phyloP scores from a whole-genome alignment of 1,284 basidiomycete species.

The Rhizopogon parksii region DNA sequence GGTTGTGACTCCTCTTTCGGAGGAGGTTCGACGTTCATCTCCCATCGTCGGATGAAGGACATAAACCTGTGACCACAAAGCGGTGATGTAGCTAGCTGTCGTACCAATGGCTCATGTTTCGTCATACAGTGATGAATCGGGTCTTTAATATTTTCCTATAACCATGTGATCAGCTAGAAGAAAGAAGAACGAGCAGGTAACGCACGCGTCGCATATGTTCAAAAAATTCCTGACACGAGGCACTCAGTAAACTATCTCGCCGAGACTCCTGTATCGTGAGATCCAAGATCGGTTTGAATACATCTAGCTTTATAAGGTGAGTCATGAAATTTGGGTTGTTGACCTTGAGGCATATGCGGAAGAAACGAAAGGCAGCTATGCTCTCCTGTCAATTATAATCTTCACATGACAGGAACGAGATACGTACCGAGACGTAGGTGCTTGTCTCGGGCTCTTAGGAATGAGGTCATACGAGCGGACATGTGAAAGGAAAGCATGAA shows the following conservation, averaged over 20 bases:
- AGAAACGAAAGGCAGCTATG: constrained; percentile 84
- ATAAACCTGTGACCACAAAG: constrained; percentile 67
- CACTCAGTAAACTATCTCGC: constrained; percentile 88
- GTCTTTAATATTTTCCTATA: constrained; percentile 81
- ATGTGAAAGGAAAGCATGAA: constrained; percentile 80
- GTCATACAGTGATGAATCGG: constrained; percentile 83
- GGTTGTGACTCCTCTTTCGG: constrained; percentile 47
- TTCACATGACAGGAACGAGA: constrained; percentile 8
- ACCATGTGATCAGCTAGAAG: constrained; percentile 4
- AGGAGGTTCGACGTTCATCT: constrained; percentile 86
- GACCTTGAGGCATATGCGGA: constrained; percentile 78
- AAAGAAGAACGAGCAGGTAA: constrained; percentile 10
- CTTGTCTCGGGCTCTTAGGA: constrained; percentile 83
- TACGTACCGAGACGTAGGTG: constrained; percentile 80
- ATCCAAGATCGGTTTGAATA: constrained; percentile 78
- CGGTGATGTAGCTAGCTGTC: constrained; percentile 54
- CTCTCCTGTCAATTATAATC: constrained; percentile 10
- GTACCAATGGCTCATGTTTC: constrained; percentile 61
- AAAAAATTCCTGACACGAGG: constrained; percentile 93
- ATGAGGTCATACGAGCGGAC: constrained; percentile 64
- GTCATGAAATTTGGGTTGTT: constrained; percentile 84
- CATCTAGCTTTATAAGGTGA: constrained; percentile 81
- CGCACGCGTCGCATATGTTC: constrained; percentile 82
- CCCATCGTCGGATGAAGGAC: constrained; percentile 73
- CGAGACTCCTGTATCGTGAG: constrained; percentile 76